Conservation (phyloP, 2,329 filamentous ascomycete species). For the Ophiostoma fasciatum region DNA sequence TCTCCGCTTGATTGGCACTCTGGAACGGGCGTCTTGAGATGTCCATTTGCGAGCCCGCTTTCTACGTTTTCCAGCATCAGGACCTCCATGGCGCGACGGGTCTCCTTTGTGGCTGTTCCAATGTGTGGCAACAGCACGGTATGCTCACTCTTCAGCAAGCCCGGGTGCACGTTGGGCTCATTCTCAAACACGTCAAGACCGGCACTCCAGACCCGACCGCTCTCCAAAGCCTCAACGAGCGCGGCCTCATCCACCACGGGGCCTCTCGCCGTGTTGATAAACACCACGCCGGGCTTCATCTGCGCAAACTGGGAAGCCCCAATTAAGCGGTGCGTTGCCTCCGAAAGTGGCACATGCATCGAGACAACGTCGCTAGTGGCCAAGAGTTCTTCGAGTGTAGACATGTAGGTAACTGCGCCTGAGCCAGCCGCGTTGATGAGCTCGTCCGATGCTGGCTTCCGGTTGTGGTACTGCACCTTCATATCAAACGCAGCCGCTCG, state of each 20-base stretch:
- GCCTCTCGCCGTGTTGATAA: conserved; percentile 41
- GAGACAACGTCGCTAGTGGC: conserved; percentile 31
- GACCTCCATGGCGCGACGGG: conserved; percentile 15
- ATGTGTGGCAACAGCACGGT: conserved; percentile 70
- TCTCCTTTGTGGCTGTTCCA: conserved; percentile 65
- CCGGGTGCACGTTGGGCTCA: conserved; percentile 52
- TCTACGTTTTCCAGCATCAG: conserved; percentile 3
- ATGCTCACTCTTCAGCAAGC: conserved; percentile 52
- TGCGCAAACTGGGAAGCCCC: conserved; percentile 25
- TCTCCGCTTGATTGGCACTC: conserved; percentile 11
- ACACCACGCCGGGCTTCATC: conserved; percentile 33
- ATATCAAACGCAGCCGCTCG: conserved; percentile 36
- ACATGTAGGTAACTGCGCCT: too few species aligned
- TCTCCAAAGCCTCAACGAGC: conserved; percentile 29
- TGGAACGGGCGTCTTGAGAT: conserved; percentile 1
- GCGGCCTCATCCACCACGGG: conserved; percentile 34
- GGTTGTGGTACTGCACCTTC: conserved; percentile 44
- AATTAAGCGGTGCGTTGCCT: conserved; percentile 24
- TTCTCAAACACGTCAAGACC: conserved; percentile 36
- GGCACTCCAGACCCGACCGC: conserved; percentile 26
- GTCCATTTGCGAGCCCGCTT: conserved; percentile 11
- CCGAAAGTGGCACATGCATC: conserved; percentile 29
- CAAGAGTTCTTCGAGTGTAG: conserved; percentile 26
- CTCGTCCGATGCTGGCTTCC: conserved; percentile 29
- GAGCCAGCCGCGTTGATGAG: conserved; percentile 23